Evolutionary conservation across 768 basidiomycete species (phyloP).

Genomic region (Filobasidium floriforme): DNA sequence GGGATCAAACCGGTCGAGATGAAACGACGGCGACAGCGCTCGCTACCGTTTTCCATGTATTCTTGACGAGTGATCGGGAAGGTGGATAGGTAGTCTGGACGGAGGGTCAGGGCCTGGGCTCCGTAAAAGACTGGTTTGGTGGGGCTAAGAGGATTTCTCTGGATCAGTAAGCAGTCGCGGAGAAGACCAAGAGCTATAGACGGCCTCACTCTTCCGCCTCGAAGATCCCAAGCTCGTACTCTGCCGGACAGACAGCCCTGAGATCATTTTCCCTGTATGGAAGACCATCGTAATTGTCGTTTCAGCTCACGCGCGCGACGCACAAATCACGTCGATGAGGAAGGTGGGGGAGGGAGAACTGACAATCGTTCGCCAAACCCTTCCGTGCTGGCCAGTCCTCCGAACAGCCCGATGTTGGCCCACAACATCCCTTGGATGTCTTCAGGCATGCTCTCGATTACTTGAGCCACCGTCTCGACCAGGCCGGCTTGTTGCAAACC

Average conservation of each 20-base stretch:
- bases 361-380: slow-evolving; percentile 72
- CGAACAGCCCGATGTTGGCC: slow-evolving; percentile 84
- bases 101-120: slow-evolving; percentile 52
- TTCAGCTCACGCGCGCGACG: slow-evolving; percentile 11
- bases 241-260: slow-evolving; percentile 69
- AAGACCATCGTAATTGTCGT: slow-evolving; percentile 8
- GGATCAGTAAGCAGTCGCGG: background rate
- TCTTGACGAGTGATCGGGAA: slow-evolving; percentile 67
- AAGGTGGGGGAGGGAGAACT: no score
- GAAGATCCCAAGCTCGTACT: slow-evolving; percentile 66
- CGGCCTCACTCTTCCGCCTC: slow-evolving; percentile 63
- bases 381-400: slow-evolving; percentile 68
- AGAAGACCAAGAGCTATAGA: background rate
- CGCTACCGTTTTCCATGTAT: slow-evolving; percentile 72
- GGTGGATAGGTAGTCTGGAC: slow-evolving; percentile 51
- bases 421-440: slow-evolving; percentile 91
- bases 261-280: slow-evolving; percentile 60
- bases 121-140: slow-evolving; percentile 34
- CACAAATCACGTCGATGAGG: no score
- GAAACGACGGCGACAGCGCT: background rate
- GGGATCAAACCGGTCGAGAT: background rate
- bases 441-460: slow-evolving; percentile 65
- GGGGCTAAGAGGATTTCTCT: slow-evolving; percentile 23
- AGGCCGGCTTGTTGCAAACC: slow-evolving; percentile 78
- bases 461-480: slow-evolving; percentile 63